phyloP scores from a whole-genome alignment of 768 basidiomycete species.

The Lyophyllum semitale region DNA sequence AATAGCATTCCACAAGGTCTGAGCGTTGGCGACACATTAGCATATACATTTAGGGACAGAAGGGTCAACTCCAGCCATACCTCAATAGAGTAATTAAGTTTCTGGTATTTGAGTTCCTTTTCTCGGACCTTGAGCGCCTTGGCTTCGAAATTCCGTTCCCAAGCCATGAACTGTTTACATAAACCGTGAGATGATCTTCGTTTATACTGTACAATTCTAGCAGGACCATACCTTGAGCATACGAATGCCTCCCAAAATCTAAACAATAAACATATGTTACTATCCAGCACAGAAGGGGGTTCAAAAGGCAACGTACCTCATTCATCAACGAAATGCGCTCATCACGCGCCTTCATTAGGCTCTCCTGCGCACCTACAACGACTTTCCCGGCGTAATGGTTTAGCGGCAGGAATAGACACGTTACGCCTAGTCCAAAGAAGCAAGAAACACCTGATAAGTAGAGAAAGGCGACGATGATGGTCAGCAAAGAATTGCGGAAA shows the following conservation, averaged over 20 bases:
- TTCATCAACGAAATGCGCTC: too few species aligned
- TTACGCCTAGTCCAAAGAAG: slow-evolving; percentile 76
- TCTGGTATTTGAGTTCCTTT: too few species aligned
- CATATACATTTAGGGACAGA: not conserved
- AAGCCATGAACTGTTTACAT: slow-evolving; percentile 79
- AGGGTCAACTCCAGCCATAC: slow-evolving; percentile 32
- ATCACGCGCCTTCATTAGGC: slow-evolving; percentile 90
- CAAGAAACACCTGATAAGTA: slow-evolving; percentile 56
- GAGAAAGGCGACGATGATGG: too few species aligned
- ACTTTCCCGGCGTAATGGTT: too few species aligned
- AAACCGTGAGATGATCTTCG: not conserved
- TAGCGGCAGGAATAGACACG: too few species aligned
- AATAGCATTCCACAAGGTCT: slow-evolving; percentile 52
- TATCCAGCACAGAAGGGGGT: too few species aligned
- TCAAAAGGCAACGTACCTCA: slow-evolving; percentile 36
- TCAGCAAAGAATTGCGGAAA: not conserved
- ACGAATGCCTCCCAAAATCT: slow-evolving; percentile 86
- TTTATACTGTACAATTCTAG: not conserved
- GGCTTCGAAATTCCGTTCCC: too few species aligned
- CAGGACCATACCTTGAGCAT: slow-evolving; percentile 70
- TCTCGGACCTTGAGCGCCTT: too few species aligned
- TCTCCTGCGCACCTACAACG: slow-evolving; percentile 78
- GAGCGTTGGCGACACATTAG: not conserved
- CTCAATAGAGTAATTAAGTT: too few species aligned
- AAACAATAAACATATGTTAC: not conserved